phyloP scores from a whole-genome alignment of 495 filamentous ascomycete genomes.

The Hamigera avellanea region DNA sequence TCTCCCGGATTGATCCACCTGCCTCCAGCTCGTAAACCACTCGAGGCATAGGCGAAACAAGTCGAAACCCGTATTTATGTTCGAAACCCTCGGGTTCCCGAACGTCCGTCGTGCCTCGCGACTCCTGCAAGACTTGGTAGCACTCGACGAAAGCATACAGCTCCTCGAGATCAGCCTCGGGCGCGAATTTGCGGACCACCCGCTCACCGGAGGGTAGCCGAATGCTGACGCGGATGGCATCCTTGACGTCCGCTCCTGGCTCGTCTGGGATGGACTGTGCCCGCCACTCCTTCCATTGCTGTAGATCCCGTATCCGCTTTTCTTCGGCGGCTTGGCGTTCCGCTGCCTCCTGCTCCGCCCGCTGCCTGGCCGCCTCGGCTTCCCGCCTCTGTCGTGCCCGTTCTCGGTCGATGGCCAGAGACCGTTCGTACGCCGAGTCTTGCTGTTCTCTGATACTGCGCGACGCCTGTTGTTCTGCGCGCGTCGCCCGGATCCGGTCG shows the following conservation, averaged over 20 bases:
- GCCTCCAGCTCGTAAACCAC: conserved; percentile 58
- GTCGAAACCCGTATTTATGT: conserved; percentile 68
- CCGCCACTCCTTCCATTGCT: conserved; percentile 75
- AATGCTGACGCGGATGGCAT: conserved; percentile 69
- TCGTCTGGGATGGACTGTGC: conserved; percentile 54
- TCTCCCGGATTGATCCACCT: conserved; percentile 51
- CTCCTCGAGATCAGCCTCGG: conserved; percentile 62
- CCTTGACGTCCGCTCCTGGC: conserved; percentile 50
- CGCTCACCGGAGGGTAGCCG: conserved; percentile 63
- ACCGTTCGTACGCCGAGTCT: conserved; percentile 85
- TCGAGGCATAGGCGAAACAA: conserved; percentile 75
- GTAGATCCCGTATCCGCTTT: conserved; percentile 41
- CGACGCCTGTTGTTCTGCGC: conserved; percentile 66
- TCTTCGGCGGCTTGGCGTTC: conserved; percentile 55
- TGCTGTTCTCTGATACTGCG: conserved; percentile 72
- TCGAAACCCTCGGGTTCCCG: conserved; percentile 54
- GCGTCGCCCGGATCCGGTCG: conserved; percentile 50
- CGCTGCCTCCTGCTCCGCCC: conserved; percentile 48
- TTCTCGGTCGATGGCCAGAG: conserved; percentile 77
- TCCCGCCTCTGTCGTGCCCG: conserved; percentile 62
- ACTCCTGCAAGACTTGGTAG: conserved; percentile 49
- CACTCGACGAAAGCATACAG: conserved; percentile 96
- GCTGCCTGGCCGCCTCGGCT: conserved; percentile 54
- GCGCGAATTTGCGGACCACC: conserved; percentile 60
- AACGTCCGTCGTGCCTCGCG: conserved; percentile 14